Conservation (phyloP, 208 protist genomes). For the Vickermania ingenoplastis region DNA sequence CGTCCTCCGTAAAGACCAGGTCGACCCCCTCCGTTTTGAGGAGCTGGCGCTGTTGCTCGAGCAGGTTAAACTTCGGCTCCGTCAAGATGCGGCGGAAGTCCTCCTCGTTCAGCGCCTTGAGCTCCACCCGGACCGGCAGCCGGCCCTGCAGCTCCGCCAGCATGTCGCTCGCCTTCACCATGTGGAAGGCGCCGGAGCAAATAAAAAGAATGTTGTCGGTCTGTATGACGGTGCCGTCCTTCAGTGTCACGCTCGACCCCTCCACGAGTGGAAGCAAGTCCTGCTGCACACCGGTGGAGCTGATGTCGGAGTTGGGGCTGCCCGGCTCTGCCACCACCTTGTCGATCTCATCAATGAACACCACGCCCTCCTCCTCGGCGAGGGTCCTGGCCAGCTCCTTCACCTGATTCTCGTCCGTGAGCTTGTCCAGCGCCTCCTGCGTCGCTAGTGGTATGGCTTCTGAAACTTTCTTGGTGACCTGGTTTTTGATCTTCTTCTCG, state of each 20-base stretch:
- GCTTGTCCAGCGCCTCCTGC: constrained; percentile 83
- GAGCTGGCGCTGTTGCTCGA: constrained; percentile 88
- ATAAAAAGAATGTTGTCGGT: constrained; percentile 98
- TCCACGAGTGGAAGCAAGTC: constrained; percentile 97
- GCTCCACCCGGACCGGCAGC: constrained; percentile 96
- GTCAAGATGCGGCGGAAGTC: constrained; percentile 95
- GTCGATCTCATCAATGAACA: constrained; percentile 99
- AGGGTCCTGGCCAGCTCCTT: constrained; percentile 68
- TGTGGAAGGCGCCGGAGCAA: constrained; percentile 95
- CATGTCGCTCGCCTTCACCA: constrained; percentile 87
- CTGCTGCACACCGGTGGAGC: constrained; percentile 94
- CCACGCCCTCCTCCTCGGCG: constrained; percentile 93
- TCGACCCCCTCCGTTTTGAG: constrained; percentile 93
- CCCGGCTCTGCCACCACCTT: constrained; percentile 88
- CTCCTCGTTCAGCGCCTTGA: constrained; percentile 91
- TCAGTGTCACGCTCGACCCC: constrained; percentile 93
- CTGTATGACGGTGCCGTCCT: constrained; percentile 91
- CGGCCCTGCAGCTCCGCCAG: constrained; percentile 95
- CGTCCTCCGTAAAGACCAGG: constrained; percentile 90
- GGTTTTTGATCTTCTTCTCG: constrained; percentile 38
- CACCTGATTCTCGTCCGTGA: constrained; percentile 85
- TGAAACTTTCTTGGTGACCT: constrained; percentile 55
- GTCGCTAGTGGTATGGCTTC: constrained; percentile 77
- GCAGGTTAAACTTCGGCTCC: constrained; percentile 93
- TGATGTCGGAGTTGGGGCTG: constrained; percentile 69